Evolutionary conservation across 495 filamentous ascomycete species (phyloP), one percentile per base, ranked within the genome.

Genomic region (Staphylotrichum longicolle): DNA sequence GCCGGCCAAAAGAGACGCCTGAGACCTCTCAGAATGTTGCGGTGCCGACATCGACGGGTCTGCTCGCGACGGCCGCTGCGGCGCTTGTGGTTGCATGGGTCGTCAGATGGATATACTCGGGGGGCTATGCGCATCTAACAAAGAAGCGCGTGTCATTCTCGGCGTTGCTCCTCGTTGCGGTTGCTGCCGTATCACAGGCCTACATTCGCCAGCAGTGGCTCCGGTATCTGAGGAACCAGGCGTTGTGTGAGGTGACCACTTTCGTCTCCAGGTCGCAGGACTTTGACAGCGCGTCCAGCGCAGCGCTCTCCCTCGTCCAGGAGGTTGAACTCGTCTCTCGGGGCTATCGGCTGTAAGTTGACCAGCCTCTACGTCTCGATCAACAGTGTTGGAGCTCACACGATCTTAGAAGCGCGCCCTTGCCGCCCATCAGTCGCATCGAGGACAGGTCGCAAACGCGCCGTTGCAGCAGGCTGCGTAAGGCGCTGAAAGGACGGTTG

Each of bases 271-370:
- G 84, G 63, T 85, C 91, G 44, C 93, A 94, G 64, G 86, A 88
- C 30, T 91, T 95, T 63, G 92, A 98, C 72, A 84, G 87, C 37
- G 87, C 89, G 37, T 87, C 84, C 40, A 88, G 87, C 55, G 86
- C 91, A 33, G 88, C 91, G 3, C 79, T 98, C 39, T 87, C 88
- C 39, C 83, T 97, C 54, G 89, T 98, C 61, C 93, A 98, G 75
- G 94, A 98, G 72, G 93, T 98, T 20, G 94, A 98, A 74, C 80
- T 98, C 53, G 93, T 98, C 11, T 93, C 93, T 44, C 84, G 93
- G 66, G 94, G 94, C 53, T 98, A 98, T 72, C 83, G 90, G 72
- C 84, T 98, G 91, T 93, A 75, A 78, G 86, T 71, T n/a, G 4
- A 37, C 63, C 27, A 34, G 40, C 53, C n/a, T 51, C 15, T 48